These are phyloP conservation scores for Mucor circinelloides DNA, from an alignment of 371 early-diverging fungal species.

Conservation along the genomic window DNA sequence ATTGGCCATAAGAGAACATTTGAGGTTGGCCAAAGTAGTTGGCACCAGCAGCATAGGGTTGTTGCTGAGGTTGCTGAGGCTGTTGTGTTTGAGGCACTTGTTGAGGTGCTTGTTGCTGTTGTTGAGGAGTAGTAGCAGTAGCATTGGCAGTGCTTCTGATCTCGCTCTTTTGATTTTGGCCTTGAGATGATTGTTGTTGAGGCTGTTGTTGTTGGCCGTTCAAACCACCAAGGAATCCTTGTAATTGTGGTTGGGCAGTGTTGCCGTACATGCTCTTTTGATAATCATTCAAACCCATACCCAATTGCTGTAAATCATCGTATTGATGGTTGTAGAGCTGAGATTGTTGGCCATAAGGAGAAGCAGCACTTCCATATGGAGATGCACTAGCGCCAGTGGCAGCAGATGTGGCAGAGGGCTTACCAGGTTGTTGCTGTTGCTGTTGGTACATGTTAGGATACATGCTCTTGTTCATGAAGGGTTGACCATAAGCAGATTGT, in stretches of 20 bases:
- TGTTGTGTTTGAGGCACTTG: slow-evolving; percentile 27
- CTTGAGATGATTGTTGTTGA: slow-evolving; percentile 8
- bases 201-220: slow-evolving; percentile 6
- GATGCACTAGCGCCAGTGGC: slow-evolving; percentile 26
- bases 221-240: slow-evolving; percentile 1
- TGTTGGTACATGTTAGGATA: slow-evolving; percentile 73
- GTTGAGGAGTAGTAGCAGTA: slow-evolving; percentile 13
- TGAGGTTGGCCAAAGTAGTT: slow-evolving; percentile 41
- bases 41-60: slow-evolving; percentile 17
- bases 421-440: slow-evolving; percentile 28
- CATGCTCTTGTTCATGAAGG: slow-evolving; percentile 83
- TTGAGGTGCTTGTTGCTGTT: slow-evolving; percentile 22
- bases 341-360: slow-evolving; percentile 49
- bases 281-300: slow-evolving; percentile 45
- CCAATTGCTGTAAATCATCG: slow-evolving; percentile 52
- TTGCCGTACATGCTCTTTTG: slow-evolving; percentile 45
- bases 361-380: slow-evolving; percentile 25
- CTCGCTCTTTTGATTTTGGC: slow-evolving; percentile 8
- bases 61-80: slow-evolving; percentile 27
- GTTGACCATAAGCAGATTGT: slow-evolving; percentile 79
- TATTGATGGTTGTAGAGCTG: slow-evolving; percentile 53
- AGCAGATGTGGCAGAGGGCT: slow-evolving; percentile 22
- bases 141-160: neutral
- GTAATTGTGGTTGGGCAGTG: slow-evolving; percentile 12
- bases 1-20: slow-evolving; percentile 37